A percentile compares a stretch with the other conserved stretches of the same genome.
phyloP scores from a whole-genome alignment of 208 protist genomes.

The Leishmania braziliensis region DNA sequence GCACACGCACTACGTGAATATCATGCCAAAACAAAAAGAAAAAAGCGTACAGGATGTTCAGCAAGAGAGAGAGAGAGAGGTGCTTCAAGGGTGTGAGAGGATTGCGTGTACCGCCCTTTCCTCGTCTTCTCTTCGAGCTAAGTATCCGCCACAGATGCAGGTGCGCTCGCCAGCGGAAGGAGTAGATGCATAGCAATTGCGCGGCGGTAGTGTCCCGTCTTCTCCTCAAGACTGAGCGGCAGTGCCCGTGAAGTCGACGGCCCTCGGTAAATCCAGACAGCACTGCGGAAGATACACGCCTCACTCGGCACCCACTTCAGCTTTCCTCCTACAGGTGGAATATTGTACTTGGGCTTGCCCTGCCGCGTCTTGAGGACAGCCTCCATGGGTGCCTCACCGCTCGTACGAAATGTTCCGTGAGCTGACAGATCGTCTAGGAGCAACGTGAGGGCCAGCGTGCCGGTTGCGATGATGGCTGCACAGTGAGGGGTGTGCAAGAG shows the following conservation, averaged over 20 bases:
- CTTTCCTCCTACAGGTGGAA: slow-evolving; percentile 1
- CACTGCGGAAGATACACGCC: background rate
- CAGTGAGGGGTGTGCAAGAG: slow-evolving; percentile 23
- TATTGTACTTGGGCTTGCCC: slow-evolving; percentile 14
- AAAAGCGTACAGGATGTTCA: background rate
- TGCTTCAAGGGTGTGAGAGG: background rate
- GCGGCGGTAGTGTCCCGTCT: background rate
- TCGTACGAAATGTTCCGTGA: slow-evolving; percentile 13
- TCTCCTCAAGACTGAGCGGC: slow-evolving; percentile 3
- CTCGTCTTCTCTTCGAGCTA: background rate
- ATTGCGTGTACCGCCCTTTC: background rate
- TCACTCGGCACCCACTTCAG: slow-evolving; percentile 1
- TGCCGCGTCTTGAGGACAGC: background rate
- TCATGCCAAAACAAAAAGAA: background rate
- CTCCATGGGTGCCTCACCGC: background rate
- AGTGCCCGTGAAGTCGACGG: slow-evolving; percentile 36
- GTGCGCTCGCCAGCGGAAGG: slow-evolving; percentile 1
- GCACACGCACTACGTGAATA: background rate
- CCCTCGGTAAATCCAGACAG: slow-evolving; percentile 30
- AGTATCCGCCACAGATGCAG: background rate
- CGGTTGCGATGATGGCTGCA: slow-evolving; percentile 35
- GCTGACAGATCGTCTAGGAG: slow-evolving; percentile 13
- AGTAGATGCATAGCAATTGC: background rate
- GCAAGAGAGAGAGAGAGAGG: background rate
- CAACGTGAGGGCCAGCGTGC: slow-evolving; percentile 31